A percentile compares a stretch with the other conserved stretches of the same genome.
Evolutionary conservation across 371 early-diverging fungal genomes (phyloP).

Genomic region (Mucor racemosus): DNA sequence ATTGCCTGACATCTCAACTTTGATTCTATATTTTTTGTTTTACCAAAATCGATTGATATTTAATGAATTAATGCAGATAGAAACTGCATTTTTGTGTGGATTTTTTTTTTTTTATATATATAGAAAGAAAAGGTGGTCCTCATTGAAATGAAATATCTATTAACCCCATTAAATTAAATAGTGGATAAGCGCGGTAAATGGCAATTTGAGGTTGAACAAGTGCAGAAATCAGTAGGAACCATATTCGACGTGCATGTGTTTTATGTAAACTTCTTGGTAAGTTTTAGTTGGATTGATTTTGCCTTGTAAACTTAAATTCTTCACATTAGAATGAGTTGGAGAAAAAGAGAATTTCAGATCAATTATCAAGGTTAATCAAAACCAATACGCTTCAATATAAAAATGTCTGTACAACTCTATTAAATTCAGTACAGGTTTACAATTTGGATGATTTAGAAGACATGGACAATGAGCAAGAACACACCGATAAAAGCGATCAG

Average conservation of each 20-base stretch:
- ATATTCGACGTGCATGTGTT: slow-evolving; percentile 26
- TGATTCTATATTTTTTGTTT: no score
- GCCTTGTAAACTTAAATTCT: no score
- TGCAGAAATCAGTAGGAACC: slow-evolving; percentile 7
- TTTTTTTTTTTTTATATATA: no score
- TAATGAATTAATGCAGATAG: no score
- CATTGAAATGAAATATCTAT: neutral
- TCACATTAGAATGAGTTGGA: slow-evolving; percentile 22
- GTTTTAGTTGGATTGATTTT: neutral
- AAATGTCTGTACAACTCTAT: neutral
- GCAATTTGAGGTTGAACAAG: slow-evolving; percentile 21
- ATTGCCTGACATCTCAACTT: no score
- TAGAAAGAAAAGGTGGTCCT: neutral
- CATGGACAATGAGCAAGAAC: neutral
- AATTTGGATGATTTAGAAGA: neutral
- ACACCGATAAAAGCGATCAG: neutral
- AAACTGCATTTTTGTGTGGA: no score
- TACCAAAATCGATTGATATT: no score
- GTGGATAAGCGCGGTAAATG: slow-evolving; percentile 28
- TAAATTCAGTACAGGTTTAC: slow-evolving; percentile 2
- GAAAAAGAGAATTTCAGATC: slow-evolving; percentile 6
- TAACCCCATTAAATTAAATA: neutral
- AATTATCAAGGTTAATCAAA: slow-evolving; percentile 20
- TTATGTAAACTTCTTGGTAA: slow-evolving; percentile 32
- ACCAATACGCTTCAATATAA: slow-evolving; percentile 19